A percentile compares a stretch with the other conserved stretches of the same genome.
Conservation (phyloP, 2,329 filamentous ascomycete species). For the Trichoderma pleuroti region DNA sequence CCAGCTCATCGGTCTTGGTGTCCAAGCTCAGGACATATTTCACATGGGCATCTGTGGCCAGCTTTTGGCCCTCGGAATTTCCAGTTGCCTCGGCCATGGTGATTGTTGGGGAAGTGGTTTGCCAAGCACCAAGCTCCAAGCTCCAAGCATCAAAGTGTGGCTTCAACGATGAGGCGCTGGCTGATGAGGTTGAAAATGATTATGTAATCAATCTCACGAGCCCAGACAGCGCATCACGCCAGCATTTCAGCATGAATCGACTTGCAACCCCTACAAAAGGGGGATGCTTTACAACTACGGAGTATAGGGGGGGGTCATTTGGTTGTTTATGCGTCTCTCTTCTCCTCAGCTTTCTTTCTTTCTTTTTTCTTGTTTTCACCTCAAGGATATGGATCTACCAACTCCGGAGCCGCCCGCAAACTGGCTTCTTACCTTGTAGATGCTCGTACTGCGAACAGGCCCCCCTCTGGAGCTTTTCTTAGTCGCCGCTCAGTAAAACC, state of each 20-base stretch:
- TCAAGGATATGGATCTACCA: neutral
- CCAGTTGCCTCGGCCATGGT: constrained; percentile 30
- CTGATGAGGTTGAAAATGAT: neutral
- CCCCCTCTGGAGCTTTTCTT: neutral
- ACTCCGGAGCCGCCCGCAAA: neutral
- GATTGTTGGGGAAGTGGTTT: constrained; percentile 7
- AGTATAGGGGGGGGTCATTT: neutral
- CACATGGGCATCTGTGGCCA: constrained; percentile 65
- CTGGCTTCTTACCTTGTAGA: neutral
- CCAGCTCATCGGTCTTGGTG: constrained; percentile 86
- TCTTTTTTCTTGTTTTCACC: neutral
- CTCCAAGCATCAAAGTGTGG: neutral
- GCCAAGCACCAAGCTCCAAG: neutral
- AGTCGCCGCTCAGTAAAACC: neutral
- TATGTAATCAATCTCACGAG: neutral
- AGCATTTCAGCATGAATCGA: neutral
- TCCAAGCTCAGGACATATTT: constrained; percentile 91
- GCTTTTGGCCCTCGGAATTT: constrained; percentile 39
- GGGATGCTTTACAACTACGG: neutral
- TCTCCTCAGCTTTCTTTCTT: neutral
- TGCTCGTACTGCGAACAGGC: neutral
- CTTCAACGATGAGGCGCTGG: neutral
- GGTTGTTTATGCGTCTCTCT: neutral
- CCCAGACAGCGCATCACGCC: neutral
- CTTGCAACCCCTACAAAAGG: neutral